Conservation (phyloP, 164 flowering plant species). For the Tetrastigma voinierianum region DNA sequence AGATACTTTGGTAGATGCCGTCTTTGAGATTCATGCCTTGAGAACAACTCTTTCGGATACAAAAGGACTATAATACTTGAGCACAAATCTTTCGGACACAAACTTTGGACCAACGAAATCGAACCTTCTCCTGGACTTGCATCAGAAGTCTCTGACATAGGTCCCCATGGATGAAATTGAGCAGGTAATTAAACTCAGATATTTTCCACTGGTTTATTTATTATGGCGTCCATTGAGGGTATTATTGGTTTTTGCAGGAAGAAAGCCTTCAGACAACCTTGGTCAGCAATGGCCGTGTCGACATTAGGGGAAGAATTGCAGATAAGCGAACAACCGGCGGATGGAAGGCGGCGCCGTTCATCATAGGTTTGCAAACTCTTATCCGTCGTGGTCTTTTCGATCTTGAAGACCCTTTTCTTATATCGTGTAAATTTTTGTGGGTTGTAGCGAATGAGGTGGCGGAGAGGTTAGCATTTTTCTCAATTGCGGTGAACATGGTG, state of each 20-base stretch:
- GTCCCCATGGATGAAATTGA: slow-evolving; percentile 1
- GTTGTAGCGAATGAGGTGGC: slow-evolving; percentile 70
- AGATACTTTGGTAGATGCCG: too few relatives aligned
- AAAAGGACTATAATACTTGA: too few relatives aligned
- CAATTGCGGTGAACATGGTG: slow-evolving; percentile 68
- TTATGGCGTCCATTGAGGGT: neutral
- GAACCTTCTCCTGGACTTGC: too few relatives aligned
- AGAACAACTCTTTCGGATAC: too few relatives aligned
- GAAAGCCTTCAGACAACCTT: slow-evolving; percentile 8
- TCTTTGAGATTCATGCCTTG: too few relatives aligned
- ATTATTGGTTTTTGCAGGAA: neutral
- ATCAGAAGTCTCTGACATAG: too few relatives aligned
- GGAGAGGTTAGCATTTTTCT: slow-evolving; percentile 65
- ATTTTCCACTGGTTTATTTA: neutral
- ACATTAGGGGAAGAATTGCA: slow-evolving; percentile 51
- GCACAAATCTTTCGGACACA: too few relatives aligned
- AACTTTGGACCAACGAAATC: too few relatives aligned
- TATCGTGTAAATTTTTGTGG: neutral
- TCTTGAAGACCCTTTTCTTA: neutral
- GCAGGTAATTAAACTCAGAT: neutral
- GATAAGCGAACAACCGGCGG: slow-evolving; percentile 62
- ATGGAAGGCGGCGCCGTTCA: slow-evolving; percentile 70
- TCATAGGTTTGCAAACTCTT: slow-evolving; percentile 41
- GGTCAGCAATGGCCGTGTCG: slow-evolving; percentile 59
- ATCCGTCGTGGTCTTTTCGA: neutral